Evolutionary conservation across 2,329 filamentous ascomycete genomes (phyloP), one percentile per base, ranked within the genome.

Genomic region (Tolypocladium nubicola): DNA sequence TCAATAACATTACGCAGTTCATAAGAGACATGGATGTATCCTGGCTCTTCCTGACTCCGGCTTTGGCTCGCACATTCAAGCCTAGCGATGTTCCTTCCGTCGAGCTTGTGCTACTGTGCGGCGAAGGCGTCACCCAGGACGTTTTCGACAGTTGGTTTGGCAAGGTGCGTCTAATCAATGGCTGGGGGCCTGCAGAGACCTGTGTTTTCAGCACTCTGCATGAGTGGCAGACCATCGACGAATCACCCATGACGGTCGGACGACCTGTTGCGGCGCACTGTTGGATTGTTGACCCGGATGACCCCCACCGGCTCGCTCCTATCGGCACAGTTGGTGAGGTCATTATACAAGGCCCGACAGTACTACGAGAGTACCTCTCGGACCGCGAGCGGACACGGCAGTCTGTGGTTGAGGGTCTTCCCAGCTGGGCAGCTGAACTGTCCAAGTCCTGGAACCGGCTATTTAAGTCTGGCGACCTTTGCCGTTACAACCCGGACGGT

Each of bases 401-500:
- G 30, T 33, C 30, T 33, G 30, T 33, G 30, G 7, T 33, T 7
- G 30, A 33, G 6, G 30, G 9, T 9, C 30, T 7, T 33, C 30
- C 30, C 30, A 33, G 30, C 30, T 33, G 30, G 30, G 30, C 30
- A 33, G 30, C 30, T 33, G 30, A 33, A 33, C 30, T 33, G 30
- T 33, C 30, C 30, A 33, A 33, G 30, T 33, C 30, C 30, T 43
- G 41, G 41, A 43, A 23, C n/a, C 41, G 41, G 7, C 7, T 5
- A 14, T 59, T 65, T 52, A 58, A 47, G 37, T 62, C 64, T 1
- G 63, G 63, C 13, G 63, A 65, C 38, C 43, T 61, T 14, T 62
- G 61, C 2, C 52, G 65, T 45, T 76, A 76, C 35, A 65, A 72
- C 41, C 63, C 50, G 4, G 61, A 63, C 43, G 62, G 61, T 7